Evolutionary conservation across 495 filamentous ascomycete genomes (phyloP).

Genomic region (Hypoxylon subgilvum): DNA sequence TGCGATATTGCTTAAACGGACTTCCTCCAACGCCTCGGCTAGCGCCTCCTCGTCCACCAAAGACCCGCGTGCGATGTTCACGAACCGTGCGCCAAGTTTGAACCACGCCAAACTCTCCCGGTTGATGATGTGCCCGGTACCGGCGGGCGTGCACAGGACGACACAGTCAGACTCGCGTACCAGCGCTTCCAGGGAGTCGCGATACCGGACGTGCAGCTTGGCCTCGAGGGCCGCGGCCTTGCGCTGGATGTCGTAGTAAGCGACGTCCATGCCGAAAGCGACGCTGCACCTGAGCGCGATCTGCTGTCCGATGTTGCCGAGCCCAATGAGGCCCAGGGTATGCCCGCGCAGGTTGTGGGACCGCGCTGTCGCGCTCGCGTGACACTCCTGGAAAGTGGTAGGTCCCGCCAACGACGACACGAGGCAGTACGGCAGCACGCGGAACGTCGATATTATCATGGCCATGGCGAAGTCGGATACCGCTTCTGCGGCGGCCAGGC

Average conservation of each 20-base stretch:
- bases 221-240: constrained; percentile 56
- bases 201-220: constrained; percentile 57
- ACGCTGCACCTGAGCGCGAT: constrained; percentile 62
- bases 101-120: constrained; percentile 56
- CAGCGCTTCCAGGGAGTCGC: constrained; percentile 58
- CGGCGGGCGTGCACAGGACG: constrained; percentile 70
- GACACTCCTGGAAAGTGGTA: constrained; percentile 60
- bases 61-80: constrained; percentile 75
- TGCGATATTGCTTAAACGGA: constrained; percentile 60
- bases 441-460: constrained; percentile 70
- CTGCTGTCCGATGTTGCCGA: constrained; percentile 71
- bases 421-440: constrained; percentile 66
- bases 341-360: constrained; percentile 65
- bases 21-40: constrained; percentile 64
- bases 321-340: constrained; percentile 66
- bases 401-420: constrained; percentile 47
- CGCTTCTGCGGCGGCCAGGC: constrained; percentile 70
- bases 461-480: constrained; percentile 70
- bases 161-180: constrained; percentile 66
- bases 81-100: constrained; percentile 64
- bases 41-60: constrained; percentile 75
- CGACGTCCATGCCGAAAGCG: constrained; percentile 70
- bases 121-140: constrained; percentile 61
- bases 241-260: constrained; percentile 69
- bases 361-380: constrained; percentile 59